phyloP scores from a whole-genome alignment of 345 rosid genomes.

The Eucalyptus decipiens region DNA sequence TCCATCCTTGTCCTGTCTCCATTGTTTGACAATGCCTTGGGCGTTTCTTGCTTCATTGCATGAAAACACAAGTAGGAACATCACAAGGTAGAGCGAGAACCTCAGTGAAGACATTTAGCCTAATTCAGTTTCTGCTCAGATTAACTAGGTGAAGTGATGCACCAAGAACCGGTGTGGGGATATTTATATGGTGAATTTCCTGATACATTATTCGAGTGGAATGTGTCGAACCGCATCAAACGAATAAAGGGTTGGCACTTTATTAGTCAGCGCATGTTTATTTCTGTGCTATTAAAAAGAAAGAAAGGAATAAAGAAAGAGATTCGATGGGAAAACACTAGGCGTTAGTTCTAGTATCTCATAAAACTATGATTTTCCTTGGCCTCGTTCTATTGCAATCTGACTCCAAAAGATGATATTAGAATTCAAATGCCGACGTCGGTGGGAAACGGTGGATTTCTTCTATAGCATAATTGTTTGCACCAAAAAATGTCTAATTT shows the following conservation, averaged over 20 bases:
- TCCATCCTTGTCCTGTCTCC: not conserved
- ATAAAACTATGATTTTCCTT: not conserved
- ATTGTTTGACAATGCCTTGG: not conserved
- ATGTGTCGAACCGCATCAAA: not conserved
- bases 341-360: not conserved
- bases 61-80: not conserved
- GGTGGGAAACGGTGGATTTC: not conserved
- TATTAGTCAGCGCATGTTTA: not conserved
- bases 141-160: not conserved
- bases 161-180: not conserved
- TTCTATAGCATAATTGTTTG: not conserved
- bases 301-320: no score
- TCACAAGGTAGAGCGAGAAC: not conserved
- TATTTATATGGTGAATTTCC: not conserved
- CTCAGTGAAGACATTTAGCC: not conserved
- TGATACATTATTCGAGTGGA: not conserved
- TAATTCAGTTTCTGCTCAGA: not conserved
- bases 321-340: not conserved
- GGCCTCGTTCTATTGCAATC: not conserved
- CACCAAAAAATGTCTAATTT: no score
- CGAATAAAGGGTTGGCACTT: not conserved
- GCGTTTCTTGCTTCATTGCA: not conserved
- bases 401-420: not conserved
- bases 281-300: not conserved
- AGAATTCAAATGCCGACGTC: not conserved